Conservation (phyloP, 2,329 filamentous ascomycete species). For the Cadophora sp. region DNA sequence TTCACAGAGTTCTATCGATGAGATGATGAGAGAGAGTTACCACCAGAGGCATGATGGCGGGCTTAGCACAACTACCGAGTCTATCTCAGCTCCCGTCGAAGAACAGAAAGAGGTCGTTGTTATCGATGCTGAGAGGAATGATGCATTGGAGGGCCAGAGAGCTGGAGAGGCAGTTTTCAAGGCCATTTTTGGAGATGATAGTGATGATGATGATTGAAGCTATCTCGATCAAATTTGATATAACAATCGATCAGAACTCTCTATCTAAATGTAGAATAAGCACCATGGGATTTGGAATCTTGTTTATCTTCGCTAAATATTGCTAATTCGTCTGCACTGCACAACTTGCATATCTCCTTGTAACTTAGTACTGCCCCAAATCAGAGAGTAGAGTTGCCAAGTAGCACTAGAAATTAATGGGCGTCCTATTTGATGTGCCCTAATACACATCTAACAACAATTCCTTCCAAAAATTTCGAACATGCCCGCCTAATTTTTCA, state of each 20-base stretch:
- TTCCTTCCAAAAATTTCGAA: not conserved
- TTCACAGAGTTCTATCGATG: conserved; percentile 60
- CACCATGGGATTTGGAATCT: too few species aligned
- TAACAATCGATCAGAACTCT: too few species aligned
- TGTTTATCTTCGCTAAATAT: too few species aligned
- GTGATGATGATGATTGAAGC: conserved; percentile 60
- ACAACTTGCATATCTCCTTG: too few species aligned
- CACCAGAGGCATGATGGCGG: conserved; percentile 34
- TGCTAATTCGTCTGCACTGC: too few species aligned
- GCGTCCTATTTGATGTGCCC: too few species aligned
- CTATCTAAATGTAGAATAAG: too few species aligned
- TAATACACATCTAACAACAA: not conserved
- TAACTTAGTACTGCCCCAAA: too few species aligned
- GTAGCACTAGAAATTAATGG: too few species aligned
- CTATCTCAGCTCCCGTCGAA: not conserved
- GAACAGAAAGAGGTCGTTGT: conserved; percentile 40
- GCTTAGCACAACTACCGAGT: not conserved
- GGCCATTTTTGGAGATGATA: conserved; percentile 91
- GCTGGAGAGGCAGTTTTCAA: conserved; percentile 85
- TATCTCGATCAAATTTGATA: not conserved
- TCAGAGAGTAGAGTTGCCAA: too few species aligned
- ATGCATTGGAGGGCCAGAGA: conserved; percentile 75
- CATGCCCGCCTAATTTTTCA: too few species aligned
- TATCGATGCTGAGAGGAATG: conserved; percentile 78
- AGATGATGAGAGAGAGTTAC: conserved; percentile 57